Percentiles rank a stretch among this genome's conserved stretches.
Conservation (phyloP, 805 yeast genomes). For the Cyberlindnera suaveolens region DNA sequence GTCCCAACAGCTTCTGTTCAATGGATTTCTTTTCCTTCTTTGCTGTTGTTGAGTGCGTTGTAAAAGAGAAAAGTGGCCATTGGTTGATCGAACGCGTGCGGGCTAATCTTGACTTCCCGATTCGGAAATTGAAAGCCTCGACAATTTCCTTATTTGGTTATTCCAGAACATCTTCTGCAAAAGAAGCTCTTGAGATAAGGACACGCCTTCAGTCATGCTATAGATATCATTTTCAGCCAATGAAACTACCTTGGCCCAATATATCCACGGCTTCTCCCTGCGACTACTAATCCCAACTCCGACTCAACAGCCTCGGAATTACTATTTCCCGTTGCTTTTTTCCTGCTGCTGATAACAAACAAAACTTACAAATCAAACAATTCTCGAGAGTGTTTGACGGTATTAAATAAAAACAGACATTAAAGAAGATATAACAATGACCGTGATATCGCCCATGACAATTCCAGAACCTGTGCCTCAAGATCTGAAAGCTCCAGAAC, state of each 20-base stretch:
- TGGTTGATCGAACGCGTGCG: too few species aligned
- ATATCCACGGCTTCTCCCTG: too few species aligned
- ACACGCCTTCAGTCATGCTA: too few species aligned
- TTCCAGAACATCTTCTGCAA: background rate
- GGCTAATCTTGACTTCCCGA: slow-evolving; percentile 5
- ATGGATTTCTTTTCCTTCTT: too few species aligned
- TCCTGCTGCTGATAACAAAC: background rate
- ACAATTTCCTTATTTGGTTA: slow-evolving; percentile 11
- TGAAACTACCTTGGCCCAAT: too few species aligned
- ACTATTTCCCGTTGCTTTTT: background rate
- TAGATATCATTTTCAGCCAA: too few species aligned
- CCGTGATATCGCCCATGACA: slow-evolving; percentile 11
- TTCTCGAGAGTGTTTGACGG: too few species aligned
- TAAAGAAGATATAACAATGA: slow-evolving; percentile 1
- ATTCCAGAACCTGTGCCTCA: slow-evolving; percentile 16
- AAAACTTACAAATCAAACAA: background rate
- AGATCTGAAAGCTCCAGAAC: slow-evolving; percentile 61
- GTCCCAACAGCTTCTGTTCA: too few species aligned
- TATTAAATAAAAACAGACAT: too few species aligned
- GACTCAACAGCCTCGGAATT: background rate
- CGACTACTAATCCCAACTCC: background rate
- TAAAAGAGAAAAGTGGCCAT: background rate
- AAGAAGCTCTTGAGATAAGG: too few species aligned
- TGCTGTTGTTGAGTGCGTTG: background rate
- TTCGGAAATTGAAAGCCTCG: slow-evolving; percentile 9